Evolutionary conservation across 805 yeast species (phyloP).

Genomic region (Yarrowia divulgata): DNA sequence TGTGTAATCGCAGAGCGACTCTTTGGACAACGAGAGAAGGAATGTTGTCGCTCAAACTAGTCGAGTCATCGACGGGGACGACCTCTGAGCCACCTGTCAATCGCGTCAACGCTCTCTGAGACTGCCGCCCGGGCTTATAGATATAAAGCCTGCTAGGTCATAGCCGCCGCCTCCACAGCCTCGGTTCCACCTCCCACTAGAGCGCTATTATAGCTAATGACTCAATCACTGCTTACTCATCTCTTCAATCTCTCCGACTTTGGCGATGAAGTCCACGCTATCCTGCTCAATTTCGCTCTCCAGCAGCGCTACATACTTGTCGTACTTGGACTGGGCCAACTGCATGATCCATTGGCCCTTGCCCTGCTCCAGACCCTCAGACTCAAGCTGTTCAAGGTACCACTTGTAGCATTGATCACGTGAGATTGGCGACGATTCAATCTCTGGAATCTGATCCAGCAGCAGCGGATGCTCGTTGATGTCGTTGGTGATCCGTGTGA

Average conservation of each 20-base stretch:
- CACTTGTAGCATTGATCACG: constrained; percentile 16
- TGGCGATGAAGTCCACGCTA: constrained; percentile 1
- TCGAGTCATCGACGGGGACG: too few relatives aligned
- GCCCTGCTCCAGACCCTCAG: constrained; percentile 29
- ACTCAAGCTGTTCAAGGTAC: constrained; percentile 9
- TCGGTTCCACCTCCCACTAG: too few relatives aligned
- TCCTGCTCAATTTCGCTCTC: constrained; percentile 19
- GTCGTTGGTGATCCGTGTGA: constrained; percentile 44
- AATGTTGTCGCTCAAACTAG: too few relatives aligned
- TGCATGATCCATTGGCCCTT: constrained; percentile 35
- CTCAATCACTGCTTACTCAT: constrained; percentile 2
- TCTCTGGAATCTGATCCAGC: constrained; percentile 34
- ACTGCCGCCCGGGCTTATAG: too few relatives aligned
- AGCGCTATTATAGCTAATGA: background rate
- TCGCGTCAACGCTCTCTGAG: too few relatives aligned
- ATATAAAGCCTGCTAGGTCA: too few relatives aligned
- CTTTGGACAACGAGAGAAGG: too few relatives aligned
- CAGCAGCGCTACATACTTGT: constrained; percentile 10
- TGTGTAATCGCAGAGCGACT: too few relatives aligned
- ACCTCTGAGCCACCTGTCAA: too few relatives aligned
- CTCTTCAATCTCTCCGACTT: constrained; percentile 13
- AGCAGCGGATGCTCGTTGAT: constrained; percentile 49
- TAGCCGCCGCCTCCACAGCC: too few relatives aligned
- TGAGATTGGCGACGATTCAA: constrained; percentile 6
- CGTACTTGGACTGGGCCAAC: constrained; percentile 27